Conservation (phyloP, 129 eudicot species). For the Tagetes erecta region DNA sequence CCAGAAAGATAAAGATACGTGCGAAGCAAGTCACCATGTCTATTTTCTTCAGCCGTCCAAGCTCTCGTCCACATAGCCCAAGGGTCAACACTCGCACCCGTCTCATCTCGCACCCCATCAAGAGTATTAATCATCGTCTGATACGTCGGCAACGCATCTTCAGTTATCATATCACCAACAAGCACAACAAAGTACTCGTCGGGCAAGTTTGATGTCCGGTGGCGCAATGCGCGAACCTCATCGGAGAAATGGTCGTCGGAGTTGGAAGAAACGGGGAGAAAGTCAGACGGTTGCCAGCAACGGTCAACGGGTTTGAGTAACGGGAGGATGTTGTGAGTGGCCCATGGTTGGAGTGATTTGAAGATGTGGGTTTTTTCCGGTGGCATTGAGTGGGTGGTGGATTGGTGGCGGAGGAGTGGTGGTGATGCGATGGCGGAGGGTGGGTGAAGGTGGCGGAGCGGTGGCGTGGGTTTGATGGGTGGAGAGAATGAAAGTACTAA, state of each 20-base stretch:
- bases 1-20: conserved; percentile 46
- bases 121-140: conserved; percentile 44
- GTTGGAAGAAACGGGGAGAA: conserved; percentile 31
- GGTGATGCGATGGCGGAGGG: background rate
- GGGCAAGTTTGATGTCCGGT: conserved; percentile 28
- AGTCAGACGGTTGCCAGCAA: conserved; percentile 45
- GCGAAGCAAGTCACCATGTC: conserved; percentile 49
- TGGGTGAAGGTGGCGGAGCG: too few species aligned
- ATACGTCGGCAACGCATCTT: conserved; percentile 46
- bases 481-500: too few species aligned
- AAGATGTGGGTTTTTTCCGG: conserved; percentile 37
- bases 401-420: conserved; percentile 17
- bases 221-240: conserved; percentile 32
- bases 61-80: conserved; percentile 48
- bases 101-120: conserved; percentile 42
- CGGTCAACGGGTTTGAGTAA: conserved; percentile 37
- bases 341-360: conserved; percentile 44
- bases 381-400: conserved; percentile 38
- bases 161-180: conserved; percentile 47
- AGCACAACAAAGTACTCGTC: conserved; percentile 44
- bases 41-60: conserved; percentile 49
- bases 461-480: too few species aligned
- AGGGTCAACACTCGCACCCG: conserved; percentile 37
- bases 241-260: conserved; percentile 30
- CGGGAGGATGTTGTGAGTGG: conserved; percentile 30